Base-by-base conservation (phyloP, 2,329 filamentous ascomycete species). In the Scortechinia acanthostroma region DNA sequence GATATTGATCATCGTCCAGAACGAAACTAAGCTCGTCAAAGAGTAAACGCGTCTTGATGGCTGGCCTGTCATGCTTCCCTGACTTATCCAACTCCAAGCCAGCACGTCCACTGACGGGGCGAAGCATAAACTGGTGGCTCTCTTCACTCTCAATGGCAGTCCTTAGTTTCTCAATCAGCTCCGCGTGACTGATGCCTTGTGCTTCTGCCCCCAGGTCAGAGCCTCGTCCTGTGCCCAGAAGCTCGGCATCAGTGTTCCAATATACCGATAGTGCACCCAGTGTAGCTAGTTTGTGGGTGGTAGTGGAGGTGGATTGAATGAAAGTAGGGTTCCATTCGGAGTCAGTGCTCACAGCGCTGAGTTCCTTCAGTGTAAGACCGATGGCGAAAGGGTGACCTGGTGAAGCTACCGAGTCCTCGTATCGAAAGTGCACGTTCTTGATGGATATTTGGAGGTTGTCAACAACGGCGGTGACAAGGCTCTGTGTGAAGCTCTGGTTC, bases 21-120 rank as follows among this genome's bases (percentile, higher is more conserved):
- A 97, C 88, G 51, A 99, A 84, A 43, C 94, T 93, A 47, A 99
- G 91, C 58, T 99, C 94, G 58, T 99, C 91, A 55, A 99, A 99
- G 2, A 97, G 69, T 16, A 98, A 68, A 30, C 86, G 87, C 21
- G 91, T 88, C 64, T 96, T 97, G 69, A 93, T 83, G 57, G 91
- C 93, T 2, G 93, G 88, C 15, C 78, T 74, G 47, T 88, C 82
- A 21, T 78, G 65, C 53, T 88, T 86, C 21, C 88, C 90, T 1
- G 88, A 91, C 65, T 98, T 98, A 68, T 96, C 89, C 57, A 99
- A 77, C 55, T 96, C 91, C 20, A 99, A 79, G 51, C 94, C 95
- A 48, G 93, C 91, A 55, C 93, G 88, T 16, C 94, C 94, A 53
- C 86, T 97, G 50, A 99, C 93, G 15, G 93, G 93, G 54, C 91